Evolutionary conservation across 805 yeast genomes (phyloP).

Genomic region (Kodamaea restingae): DNA sequence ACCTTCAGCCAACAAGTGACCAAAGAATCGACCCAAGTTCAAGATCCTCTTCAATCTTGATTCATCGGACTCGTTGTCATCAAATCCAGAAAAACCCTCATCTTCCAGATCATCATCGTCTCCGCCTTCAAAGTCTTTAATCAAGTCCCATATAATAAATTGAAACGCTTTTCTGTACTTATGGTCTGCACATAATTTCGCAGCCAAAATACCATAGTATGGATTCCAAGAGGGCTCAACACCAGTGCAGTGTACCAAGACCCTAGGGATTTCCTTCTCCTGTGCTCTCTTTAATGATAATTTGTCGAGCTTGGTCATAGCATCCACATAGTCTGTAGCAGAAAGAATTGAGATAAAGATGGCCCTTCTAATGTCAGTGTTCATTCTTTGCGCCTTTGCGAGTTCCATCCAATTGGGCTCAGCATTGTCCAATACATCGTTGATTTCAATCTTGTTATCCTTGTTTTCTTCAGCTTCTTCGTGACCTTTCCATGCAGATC

Average conservation of each 20-base stretch:
- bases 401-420: constrained; percentile 87
- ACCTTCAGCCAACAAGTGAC: constrained; percentile 68
- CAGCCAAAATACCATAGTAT: constrained; percentile 77
- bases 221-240: constrained; percentile 86
- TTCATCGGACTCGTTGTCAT: constrained; percentile 48
- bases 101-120: constrained; percentile 42
- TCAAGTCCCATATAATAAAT: constrained; percentile 82
- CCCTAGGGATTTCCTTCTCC: constrained; percentile 81
- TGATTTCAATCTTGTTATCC: constrained; percentile 42
- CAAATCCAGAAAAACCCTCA: constrained; percentile 33
- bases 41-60: constrained; percentile 54
- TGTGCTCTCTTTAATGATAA: constrained; percentile 73
- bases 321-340: constrained; percentile 87
- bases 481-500: constrained; percentile 93
- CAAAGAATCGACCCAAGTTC: constrained; percentile 79
- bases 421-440: constrained; percentile 60
- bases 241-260: constrained; percentile 79
- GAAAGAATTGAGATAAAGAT: constrained; percentile 94
- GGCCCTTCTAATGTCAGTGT: constrained; percentile 92
- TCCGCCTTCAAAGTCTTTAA: constrained; percentile 60
- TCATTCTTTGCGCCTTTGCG: constrained; percentile 86
- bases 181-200: constrained; percentile 71
- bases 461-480: constrained; percentile 18
- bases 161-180: constrained; percentile 79
- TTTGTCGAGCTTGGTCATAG: constrained; percentile 77